Percentiles rank a stretch among this genome's conserved stretches.
Conservation (phyloP, 371 early-diverging fungal genomes). For the Mortierella sp. region DNA sequence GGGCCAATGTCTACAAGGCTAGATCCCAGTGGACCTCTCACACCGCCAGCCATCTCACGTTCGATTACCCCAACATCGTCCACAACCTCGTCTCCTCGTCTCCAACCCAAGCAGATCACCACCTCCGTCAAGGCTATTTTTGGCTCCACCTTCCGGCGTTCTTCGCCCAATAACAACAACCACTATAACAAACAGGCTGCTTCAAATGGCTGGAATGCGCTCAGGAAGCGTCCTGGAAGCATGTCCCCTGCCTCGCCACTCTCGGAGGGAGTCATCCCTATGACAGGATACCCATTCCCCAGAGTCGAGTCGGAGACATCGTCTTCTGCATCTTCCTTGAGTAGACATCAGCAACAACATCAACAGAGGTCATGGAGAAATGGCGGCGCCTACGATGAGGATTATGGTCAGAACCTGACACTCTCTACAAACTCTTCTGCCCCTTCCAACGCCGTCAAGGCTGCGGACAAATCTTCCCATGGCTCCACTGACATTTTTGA, state of each 20-base stretch:
- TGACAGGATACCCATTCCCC: conserved; percentile 36
- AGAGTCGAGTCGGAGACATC: neutral
- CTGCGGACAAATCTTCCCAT: neutral
- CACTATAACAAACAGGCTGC: neutral
- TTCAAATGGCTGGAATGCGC: conserved; percentile 11
- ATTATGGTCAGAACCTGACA: neutral
- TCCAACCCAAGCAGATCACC: conserved; percentile 12
- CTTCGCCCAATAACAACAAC: conserved; percentile 16
- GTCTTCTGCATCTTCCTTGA: neutral
- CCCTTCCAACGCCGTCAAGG: neutral
- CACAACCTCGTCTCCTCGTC: neutral
- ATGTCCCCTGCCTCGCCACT: conserved; percentile 10
- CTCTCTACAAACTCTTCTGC: neutral
- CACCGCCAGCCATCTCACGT: neutral
- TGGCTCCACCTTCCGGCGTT: conserved; percentile 18
- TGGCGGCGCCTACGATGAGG: neutral
- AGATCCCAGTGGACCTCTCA: conserved; percentile 18
- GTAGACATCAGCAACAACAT: neutral
- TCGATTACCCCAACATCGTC: neutral
- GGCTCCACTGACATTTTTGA: conserved; percentile 15
- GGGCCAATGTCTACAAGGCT: neutral
- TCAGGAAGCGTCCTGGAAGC: neutral
- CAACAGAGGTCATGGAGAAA: neutral
- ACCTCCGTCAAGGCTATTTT: conserved; percentile 22
- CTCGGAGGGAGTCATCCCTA: neutral